phyloP scores from a whole-genome alignment of 768 basidiomycete genomes.

The Lactifluus piperatus region DNA sequence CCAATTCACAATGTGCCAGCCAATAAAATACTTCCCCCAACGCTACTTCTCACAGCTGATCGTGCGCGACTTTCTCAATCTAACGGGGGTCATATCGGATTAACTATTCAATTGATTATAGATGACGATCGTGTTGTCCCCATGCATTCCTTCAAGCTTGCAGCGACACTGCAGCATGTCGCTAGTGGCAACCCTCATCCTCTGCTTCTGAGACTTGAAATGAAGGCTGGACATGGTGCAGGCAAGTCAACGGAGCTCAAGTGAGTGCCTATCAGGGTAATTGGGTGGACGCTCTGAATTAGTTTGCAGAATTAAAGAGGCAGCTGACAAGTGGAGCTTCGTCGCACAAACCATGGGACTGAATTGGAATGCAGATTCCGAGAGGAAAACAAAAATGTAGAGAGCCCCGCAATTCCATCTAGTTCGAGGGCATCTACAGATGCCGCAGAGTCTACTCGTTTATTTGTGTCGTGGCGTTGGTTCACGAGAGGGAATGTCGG shows the following conservation, averaged over 20 bases:
- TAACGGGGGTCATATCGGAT: background rate
- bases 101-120: conserved; percentile 23
- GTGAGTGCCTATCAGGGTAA: conserved; percentile 26
- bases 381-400: background rate
- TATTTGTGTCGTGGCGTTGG: conserved; percentile 12
- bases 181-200: conserved; percentile 62
- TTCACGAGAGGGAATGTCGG: conserved; percentile 43
- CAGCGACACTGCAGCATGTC: conserved; percentile 65
- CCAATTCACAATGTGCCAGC: conserved; percentile 72
- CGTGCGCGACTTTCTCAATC: conserved; percentile 40
- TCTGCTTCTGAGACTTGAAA: conserved; percentile 66
- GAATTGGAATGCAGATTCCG: conserved; percentile 19
- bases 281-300: background rate
- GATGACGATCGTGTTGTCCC: conserved; percentile 86
- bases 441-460: background rate
- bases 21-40: conserved; percentile 53
- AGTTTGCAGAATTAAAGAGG: conserved; percentile 56
- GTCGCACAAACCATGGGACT: conserved; percentile 58
- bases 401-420: background rate
- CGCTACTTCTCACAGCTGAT: conserved; percentile 74
- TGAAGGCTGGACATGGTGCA: conserved; percentile 73
- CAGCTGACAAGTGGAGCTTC: conserved; percentile 72
- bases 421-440: background rate
- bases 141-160: conserved; percentile 76
- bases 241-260: conserved; percentile 70